Evolutionary conservation across 2,329 filamentous ascomycete genomes (phyloP).

Genomic region (Didymella glomerata): DNA sequence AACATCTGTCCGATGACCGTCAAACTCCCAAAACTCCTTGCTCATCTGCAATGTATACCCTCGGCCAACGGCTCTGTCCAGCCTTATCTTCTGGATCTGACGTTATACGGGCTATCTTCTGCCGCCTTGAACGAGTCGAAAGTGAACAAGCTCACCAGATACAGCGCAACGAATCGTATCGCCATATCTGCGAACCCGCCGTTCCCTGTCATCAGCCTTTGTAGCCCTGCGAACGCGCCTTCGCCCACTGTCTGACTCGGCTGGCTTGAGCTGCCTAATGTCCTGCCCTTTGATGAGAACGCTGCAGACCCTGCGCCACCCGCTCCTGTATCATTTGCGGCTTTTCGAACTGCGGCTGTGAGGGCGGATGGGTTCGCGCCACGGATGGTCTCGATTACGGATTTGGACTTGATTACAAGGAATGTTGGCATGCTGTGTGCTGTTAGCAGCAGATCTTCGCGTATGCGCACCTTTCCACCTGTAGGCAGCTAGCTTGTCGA

Average conservation of each 20-base stretch:
- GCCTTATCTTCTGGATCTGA: constrained; percentile 25
- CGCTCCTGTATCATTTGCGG: constrained; percentile 51
- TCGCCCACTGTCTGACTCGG: constrained; percentile 38
- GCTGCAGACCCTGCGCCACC: constrained; percentile 44
- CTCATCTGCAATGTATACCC: background rate
- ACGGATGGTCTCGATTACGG: constrained; percentile 57
- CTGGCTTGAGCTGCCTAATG: constrained; percentile 47
- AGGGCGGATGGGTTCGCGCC: constrained; percentile 60
- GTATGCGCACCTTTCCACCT: too few species aligned
- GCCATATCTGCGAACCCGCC: constrained; percentile 52
- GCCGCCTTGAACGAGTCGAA: constrained; percentile 57
- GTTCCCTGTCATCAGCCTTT: constrained; percentile 40
- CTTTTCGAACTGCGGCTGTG: constrained; percentile 57
- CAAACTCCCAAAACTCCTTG: background rate
- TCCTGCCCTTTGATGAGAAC: constrained; percentile 56
- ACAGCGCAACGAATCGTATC: constrained; percentile 57
- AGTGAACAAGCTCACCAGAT: constrained; percentile 56
- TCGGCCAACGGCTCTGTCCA: background rate
- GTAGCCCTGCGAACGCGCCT: constrained; percentile 36
- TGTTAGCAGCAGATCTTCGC: constrained; percentile 9
- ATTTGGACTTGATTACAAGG: constrained; percentile 56
- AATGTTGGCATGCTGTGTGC: constrained; percentile 58
- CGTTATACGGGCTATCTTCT: constrained; percentile 55
- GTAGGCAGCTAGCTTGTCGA: too few species aligned
- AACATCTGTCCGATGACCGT: too few species aligned